Evolutionary conservation across 495 filamentous ascomycete species (phyloP).

Genomic region (Arthonia radiata): DNA sequence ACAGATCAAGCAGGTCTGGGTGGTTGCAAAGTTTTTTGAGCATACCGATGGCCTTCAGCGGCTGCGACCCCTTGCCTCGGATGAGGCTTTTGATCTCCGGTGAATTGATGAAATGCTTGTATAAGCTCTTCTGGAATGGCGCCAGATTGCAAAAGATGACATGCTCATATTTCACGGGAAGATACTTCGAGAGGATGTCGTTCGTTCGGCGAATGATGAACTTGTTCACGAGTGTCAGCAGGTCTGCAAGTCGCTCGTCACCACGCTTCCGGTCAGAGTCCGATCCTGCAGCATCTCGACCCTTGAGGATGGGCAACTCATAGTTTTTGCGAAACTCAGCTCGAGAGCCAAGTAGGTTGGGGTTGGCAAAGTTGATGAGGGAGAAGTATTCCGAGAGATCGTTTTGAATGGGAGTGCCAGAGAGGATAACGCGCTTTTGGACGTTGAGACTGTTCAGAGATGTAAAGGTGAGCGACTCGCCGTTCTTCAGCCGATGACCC

Average conservation of each 20-base stretch:
- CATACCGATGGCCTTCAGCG: constrained; percentile 83
- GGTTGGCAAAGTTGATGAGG: constrained; percentile 90
- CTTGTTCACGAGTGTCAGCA: constrained; percentile 75
- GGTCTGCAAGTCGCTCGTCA: constrained; percentile 58
- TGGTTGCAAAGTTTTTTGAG: constrained; percentile 99
- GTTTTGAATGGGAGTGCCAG: constrained; percentile 94
- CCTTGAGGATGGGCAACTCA: constrained; percentile 77
- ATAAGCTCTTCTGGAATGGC: constrained; percentile 75
- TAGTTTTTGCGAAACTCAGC: constrained; percentile 87
- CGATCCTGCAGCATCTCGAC: constrained; percentile 72
- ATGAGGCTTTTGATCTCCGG: constrained; percentile 85
- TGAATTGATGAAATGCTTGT: constrained; percentile 90
- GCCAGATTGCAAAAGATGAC: constrained; percentile 98
- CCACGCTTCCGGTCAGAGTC: constrained; percentile 64
- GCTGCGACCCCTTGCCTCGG: constrained; percentile 84
- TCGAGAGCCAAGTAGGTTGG: constrained; percentile 66
- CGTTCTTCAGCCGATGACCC: constrained; percentile 95
- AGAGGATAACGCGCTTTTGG: constrained; percentile 74
- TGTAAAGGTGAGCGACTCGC: constrained; percentile 80
- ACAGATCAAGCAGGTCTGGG: constrained; percentile 71
- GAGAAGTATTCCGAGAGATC: constrained; percentile 95
- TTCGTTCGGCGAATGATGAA: constrained; percentile 98
- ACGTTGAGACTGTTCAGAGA: constrained; percentile 81
- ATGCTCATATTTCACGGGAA: constrained; percentile 97
- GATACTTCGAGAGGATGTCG: constrained; percentile 92